These are phyloP conservation scores for Flaveria robusta DNA, from an alignment of 129 eudicot species.

Conservation along the genomic window DNA sequence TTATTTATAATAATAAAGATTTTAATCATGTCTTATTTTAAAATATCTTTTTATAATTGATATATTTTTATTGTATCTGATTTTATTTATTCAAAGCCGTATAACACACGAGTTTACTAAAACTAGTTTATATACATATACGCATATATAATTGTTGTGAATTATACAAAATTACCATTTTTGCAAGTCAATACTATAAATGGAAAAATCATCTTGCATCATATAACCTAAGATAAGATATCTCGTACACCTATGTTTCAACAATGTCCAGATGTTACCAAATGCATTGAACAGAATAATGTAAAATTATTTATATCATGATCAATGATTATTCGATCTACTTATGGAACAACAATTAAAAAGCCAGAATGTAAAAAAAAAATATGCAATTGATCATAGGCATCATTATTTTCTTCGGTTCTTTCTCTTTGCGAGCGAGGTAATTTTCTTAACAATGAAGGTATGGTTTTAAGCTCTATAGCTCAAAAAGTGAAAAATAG, in stretches of 20 bases:
- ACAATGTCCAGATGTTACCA: constrained; percentile 3
- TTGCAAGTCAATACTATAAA: not conserved
- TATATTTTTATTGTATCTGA: no score
- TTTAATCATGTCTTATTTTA: no score
- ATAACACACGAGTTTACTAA: no score
- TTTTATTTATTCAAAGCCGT: no score
- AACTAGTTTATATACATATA: no score
- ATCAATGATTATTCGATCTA: constrained; percentile 17
- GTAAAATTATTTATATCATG: not conserved
- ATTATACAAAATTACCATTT: not conserved
- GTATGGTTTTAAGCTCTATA: not conserved
- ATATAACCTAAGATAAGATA: constrained; percentile 24
- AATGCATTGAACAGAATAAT: constrained; percentile 1
- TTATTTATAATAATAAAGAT: no score
- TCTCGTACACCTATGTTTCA: constrained; percentile 11
- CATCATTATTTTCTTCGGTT: not conserved
- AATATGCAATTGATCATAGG: not conserved
- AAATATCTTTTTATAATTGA: no score
- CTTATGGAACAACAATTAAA: constrained; percentile 7
- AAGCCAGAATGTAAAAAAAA: constrained; percentile 3
- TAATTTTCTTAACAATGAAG: not conserved
- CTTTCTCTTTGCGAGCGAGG: not conserved
- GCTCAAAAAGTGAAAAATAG: not conserved
- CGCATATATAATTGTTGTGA: not conserved
- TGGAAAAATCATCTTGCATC: not conserved